Evolutionary conservation across 148 eudicot species (phyloP).

Genomic region (Heliosperma pusillum): DNA sequence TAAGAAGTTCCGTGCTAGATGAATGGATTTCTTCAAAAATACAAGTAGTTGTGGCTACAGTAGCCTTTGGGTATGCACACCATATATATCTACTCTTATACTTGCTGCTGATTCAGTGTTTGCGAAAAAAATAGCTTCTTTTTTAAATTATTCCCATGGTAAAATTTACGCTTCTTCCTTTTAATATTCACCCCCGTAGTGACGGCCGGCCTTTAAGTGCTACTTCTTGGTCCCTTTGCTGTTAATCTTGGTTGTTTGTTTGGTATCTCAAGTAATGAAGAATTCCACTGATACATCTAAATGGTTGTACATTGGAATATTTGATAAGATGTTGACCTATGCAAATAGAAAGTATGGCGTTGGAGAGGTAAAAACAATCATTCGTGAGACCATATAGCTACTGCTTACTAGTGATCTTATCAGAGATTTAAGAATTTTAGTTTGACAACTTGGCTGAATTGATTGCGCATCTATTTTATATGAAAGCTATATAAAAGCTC

Average conservation of each 20-base stretch:
- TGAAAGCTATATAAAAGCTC: neutral
- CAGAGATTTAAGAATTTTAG: neutral
- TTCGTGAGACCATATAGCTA: neutral
- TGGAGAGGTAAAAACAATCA: constrained; percentile 7
- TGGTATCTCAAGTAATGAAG: neutral
- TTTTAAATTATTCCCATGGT: neutral
- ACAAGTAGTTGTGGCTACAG: constrained; percentile 94
- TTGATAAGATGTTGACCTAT: neutral
- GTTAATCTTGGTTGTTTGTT: neutral
- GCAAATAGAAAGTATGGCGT: no score
- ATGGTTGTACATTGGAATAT: neutral
- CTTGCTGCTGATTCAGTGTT: neutral
- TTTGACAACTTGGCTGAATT: neutral
- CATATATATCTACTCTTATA: neutral
- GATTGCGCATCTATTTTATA: neutral
- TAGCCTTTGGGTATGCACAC: constrained; percentile 80
- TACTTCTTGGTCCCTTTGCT: neutral
- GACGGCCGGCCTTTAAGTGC: neutral
- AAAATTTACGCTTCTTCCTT: neutral
- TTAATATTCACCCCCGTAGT: neutral
- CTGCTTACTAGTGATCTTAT: neutral
- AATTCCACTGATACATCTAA: neutral
- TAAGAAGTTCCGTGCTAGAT: constrained; percentile 84
- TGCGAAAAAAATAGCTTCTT: neutral
- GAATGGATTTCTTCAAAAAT: constrained; percentile 87